These are phyloP conservation scores for Colletotrichum sojae DNA, from an alignment of 2,329 filamentous ascomycete species.

Conservation along the genomic window DNA sequence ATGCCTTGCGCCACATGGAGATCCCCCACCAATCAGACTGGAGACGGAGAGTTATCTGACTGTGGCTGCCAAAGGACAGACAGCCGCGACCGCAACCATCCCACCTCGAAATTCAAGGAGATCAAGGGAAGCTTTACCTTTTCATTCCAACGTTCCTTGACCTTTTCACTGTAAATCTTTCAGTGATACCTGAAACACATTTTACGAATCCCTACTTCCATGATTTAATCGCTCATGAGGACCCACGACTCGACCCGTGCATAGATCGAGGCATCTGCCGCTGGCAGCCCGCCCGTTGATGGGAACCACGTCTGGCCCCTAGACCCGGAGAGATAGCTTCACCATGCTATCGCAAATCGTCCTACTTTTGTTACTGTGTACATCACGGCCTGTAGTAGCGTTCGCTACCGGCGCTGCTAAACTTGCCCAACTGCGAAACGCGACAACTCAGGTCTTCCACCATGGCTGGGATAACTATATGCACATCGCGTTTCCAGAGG, in stretches of 20 bases:
- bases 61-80: conserved; percentile 38
- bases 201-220: conserved; percentile 18
- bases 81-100: conserved; percentile 22
- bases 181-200: conserved; percentile 12
- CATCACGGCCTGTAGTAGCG: conserved; percentile 56
- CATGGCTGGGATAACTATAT: conserved; percentile 98
- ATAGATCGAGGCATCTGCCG: conserved; percentile 40
- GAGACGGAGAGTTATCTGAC: conserved; percentile 14
- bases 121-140: conserved; percentile 11
- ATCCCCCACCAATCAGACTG: conserved; percentile 22
- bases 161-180: conserved; percentile 3
- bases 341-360: conserved; percentile 44
- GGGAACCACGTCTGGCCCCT: conserved; percentile 38
- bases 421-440: conserved; percentile 69
- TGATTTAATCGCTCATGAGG: conserved; percentile 28
- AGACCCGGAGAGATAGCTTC: conserved; percentile 30
- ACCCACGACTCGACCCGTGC: conserved; percentile 23
- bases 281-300: conserved; percentile 40
- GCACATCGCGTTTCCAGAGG: conserved; percentile 92
- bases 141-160: conserved; percentile 18
- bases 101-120: conserved; percentile 29
- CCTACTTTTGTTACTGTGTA: conserved; percentile 45
- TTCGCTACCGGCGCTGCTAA: conserved; percentile 69
- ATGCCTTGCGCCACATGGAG: conserved; percentile 1
- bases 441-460: conserved; percentile 88